These are phyloP conservation scores for Phanerochaete carnosa DNA, from an alignment of 768 basidiomycete genomes.

Conservation along the genomic window DNA sequence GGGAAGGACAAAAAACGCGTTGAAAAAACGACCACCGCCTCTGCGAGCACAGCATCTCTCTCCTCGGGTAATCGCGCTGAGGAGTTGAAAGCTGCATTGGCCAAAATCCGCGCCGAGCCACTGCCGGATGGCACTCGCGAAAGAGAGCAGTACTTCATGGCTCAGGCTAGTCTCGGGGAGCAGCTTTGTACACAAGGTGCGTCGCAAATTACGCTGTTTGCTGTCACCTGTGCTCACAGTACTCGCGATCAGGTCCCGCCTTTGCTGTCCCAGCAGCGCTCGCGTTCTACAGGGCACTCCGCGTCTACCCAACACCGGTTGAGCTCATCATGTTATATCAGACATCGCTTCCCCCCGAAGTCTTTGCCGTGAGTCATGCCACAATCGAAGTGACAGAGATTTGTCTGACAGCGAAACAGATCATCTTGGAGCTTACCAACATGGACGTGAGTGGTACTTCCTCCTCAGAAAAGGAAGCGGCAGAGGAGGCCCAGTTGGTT, in stretches of 20 bases:
- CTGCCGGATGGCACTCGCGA: conserved; percentile 67
- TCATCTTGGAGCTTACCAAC: conserved; percentile 82
- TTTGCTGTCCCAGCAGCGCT: conserved; percentile 80
- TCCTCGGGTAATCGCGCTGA: conserved; percentile 27
- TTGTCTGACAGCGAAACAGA: conserved; percentile 27
- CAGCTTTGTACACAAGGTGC: conserved; percentile 72
- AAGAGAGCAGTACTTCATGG: conserved; percentile 90
- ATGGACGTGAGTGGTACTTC: conserved; percentile 79
- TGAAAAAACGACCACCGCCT: conserved; percentile 55
- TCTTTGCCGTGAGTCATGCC: conserved; percentile 62
- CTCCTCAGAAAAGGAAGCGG: conserved; percentile 29
- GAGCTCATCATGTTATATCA: conserved; percentile 96
- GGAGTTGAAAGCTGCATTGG: conserved; percentile 61
- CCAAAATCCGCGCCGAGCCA: conserved; percentile 65
- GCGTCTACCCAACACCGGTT: conserved; percentile 91
- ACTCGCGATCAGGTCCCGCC: conserved; percentile 55
- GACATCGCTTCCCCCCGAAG: conserved; percentile 77
- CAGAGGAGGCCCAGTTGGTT: conserved; percentile 27
- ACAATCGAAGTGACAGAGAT: too few species aligned
- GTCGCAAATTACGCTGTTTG: conserved; percentile 16
- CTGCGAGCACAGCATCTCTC: conserved; percentile 27
- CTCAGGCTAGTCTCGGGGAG: conserved; percentile 86
- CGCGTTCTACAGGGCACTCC: conserved; percentile 89
- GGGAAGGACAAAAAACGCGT: conserved; percentile 93
- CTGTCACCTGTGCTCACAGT: background rate